Evolutionary conservation across 345 rosid species (phyloP).

Genomic region (Odontarrhena argentea): DNA sequence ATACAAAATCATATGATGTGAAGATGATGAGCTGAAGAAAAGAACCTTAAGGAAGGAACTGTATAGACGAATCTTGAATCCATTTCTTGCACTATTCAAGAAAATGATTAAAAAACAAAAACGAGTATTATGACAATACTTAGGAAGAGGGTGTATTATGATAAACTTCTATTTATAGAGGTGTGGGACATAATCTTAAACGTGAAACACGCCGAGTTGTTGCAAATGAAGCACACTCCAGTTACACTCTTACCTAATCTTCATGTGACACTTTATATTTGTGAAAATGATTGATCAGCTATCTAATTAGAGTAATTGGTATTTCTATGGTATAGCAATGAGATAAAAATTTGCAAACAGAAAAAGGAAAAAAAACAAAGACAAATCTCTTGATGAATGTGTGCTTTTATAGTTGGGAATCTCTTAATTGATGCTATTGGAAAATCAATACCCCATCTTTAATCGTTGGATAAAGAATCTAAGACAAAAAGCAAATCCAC

Average conservation of each 20-base stretch:
- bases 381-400: neutral
- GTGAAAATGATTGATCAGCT: neutral
- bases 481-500: slow-evolving; percentile 1
- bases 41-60: slow-evolving; percentile 17
- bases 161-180: slow-evolving; percentile 7
- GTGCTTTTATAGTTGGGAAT: neutral
- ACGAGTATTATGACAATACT: neutral
- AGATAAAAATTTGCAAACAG: neutral
- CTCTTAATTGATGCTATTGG: neutral
- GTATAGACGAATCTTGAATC: slow-evolving; percentile 21
- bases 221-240: neutral
- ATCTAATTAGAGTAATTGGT: neutral
- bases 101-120: neutral
- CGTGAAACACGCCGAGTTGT: slow-evolving; percentile 35
- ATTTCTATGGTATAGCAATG: neutral
- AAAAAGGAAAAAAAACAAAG: neutral
- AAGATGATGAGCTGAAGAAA: slow-evolving; percentile 1
- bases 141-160: neutral
- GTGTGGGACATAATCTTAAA: slow-evolving; percentile 29
- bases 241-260: neutral
- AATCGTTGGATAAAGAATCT: slow-evolving; percentile 9
- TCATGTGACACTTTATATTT: neutral
- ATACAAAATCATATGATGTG: neutral
- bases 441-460: neutral
- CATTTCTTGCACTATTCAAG: slow-evolving; percentile 15